phyloP scores from a whole-genome alignment of 352 stramenopile species.

The Phytophthora cryptogea region DNA sequence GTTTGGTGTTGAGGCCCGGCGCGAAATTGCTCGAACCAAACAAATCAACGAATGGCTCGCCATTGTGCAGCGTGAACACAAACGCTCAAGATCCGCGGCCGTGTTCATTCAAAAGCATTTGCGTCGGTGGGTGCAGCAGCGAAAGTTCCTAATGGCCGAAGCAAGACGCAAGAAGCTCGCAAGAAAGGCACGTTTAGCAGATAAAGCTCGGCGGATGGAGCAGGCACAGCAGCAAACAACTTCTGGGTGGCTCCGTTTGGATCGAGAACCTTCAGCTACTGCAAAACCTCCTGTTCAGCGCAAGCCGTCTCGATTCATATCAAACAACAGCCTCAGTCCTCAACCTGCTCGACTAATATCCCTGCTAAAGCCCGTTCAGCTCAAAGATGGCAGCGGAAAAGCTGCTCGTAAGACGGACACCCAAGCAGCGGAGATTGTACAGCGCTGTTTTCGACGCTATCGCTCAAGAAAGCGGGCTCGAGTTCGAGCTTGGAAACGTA shows the following conservation, averaged over 20 bases:
- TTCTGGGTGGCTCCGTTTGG: not conserved
- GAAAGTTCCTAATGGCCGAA: conserved; percentile 39
- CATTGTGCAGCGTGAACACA: conserved; percentile 31
- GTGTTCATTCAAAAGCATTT: conserved; percentile 56
- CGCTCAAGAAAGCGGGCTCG: conserved; percentile 11
- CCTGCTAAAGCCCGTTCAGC: conserved; percentile 12
- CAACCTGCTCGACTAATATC: conserved; percentile 16
- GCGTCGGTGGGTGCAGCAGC: conserved; percentile 50
- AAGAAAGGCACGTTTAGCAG: conserved; percentile 24
- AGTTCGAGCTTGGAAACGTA: conserved; percentile 24
- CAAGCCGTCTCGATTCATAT: conserved; percentile 1
- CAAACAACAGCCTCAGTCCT: not conserved
- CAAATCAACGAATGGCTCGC: conserved; percentile 34
- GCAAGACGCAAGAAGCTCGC: conserved; percentile 38
- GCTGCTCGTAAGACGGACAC: conserved; percentile 1
- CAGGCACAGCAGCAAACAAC: conserved; percentile 1
- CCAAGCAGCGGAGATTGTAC: conserved; percentile 24
- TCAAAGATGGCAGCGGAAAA: conserved; percentile 11
- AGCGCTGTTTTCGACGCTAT: conserved; percentile 39
- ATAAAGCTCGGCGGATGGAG: conserved; percentile 28
- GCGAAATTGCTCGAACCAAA: conserved; percentile 16
- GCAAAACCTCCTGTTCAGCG: conserved; percentile 1
- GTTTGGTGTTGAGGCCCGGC: conserved; percentile 20
- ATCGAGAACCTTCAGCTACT: conserved; percentile 1
- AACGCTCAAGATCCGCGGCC: conserved; percentile 19